A percentile compares a stretch with the other conserved stretches of the same genome.
phyloP scores from a whole-genome alignment of 805 yeast species.

The Saturnispora silvae region DNA sequence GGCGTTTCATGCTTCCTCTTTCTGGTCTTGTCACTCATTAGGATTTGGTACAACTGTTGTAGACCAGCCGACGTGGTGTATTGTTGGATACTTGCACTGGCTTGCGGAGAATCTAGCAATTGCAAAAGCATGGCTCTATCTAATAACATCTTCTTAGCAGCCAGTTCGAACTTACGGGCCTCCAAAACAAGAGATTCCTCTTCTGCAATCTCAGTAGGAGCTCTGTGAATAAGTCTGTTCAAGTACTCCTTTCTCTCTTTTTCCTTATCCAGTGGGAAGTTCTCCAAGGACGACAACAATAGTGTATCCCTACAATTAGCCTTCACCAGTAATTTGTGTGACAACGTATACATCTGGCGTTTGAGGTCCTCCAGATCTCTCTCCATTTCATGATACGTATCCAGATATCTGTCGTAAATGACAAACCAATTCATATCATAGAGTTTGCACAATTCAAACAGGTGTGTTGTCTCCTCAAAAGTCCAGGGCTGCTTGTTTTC shows the following conservation, averaged over 20 bases:
- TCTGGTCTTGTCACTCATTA: slow-evolving; percentile 61
- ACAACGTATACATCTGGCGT: slow-evolving; percentile 65
- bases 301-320: slow-evolving; percentile 30
- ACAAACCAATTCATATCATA: slow-evolving; percentile 65
- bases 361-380: slow-evolving; percentile 72
- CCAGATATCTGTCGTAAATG: slow-evolving; percentile 46
- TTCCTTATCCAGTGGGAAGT: slow-evolving; percentile 64
- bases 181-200: slow-evolving; percentile 92
- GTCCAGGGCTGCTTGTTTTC: slow-evolving; percentile 37
- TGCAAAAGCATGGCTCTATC: slow-evolving; percentile 75
- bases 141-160: slow-evolving; percentile 76
- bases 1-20: slow-evolving; percentile 43
- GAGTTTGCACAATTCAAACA: slow-evolving; percentile 57
- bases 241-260: slow-evolving; percentile 71
- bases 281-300: slow-evolving; percentile 48
- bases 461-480: slow-evolving; percentile 63
- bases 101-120: slow-evolving; percentile 78
- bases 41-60: slow-evolving; percentile 70
- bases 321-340: slow-evolving; percentile 40
- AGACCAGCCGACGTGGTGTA: slow-evolving; percentile 81
- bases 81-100: slow-evolving; percentile 64
- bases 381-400: slow-evolving; percentile 30
- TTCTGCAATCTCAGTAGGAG: slow-evolving; percentile 96
- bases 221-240: slow-evolving; percentile 62
- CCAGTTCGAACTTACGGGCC: slow-evolving; percentile 82